A percentile compares a stretch with the other conserved stretches of the same genome.
phyloP scores from a whole-genome alignment of 768 basidiomycete species.

The Boletus huronensis region DNA sequence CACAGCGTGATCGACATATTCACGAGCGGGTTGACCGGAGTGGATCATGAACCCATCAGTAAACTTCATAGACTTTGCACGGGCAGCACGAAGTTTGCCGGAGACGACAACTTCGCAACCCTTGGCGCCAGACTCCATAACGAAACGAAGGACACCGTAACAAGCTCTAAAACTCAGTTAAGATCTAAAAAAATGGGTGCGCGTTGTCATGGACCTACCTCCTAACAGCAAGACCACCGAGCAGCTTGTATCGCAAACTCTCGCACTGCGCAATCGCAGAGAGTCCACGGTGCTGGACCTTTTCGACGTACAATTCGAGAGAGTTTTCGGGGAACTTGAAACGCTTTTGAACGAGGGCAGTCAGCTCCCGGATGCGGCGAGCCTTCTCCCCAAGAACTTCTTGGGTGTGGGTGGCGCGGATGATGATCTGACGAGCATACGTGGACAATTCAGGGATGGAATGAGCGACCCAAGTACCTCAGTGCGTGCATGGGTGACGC shows the following conservation, averaged over 20 bases:
- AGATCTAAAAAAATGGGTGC: not conserved
- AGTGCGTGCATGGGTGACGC: conserved; percentile 97
- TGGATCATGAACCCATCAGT: conserved; percentile 99
- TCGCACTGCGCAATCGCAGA: conserved; percentile 99
- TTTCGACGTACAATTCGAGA: conserved; percentile 98
- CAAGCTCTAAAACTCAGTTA: conserved; percentile 60
- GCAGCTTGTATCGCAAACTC: conserved; percentile 96
- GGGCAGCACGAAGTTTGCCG: conserved; percentile 98
- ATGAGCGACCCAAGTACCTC: conserved; percentile 53
- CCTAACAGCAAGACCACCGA: conserved; percentile 98
- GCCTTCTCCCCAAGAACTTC: conserved; percentile 99
- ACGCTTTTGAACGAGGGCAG: conserved; percentile 96
- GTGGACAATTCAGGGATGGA: not conserved
- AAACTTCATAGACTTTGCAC: conserved; percentile 99
- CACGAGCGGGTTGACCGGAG: conserved; percentile 95
- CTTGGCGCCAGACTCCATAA: conserved; percentile 99
- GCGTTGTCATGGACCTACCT: conserved; percentile 52
- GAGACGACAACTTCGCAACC: conserved; percentile 99
- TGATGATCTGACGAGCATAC: conserved; percentile 72
- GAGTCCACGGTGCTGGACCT: conserved; percentile 96
- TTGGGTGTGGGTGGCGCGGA: conserved; percentile 98
- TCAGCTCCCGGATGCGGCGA: conserved; percentile 97
- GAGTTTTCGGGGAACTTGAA: conserved; percentile 99
- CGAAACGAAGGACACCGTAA: conserved; percentile 99
- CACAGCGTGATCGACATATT: conserved; percentile 97